phyloP scores from a whole-genome alignment of 73 alveolate genomes.

The Blepharisma japonicum region DNA sequence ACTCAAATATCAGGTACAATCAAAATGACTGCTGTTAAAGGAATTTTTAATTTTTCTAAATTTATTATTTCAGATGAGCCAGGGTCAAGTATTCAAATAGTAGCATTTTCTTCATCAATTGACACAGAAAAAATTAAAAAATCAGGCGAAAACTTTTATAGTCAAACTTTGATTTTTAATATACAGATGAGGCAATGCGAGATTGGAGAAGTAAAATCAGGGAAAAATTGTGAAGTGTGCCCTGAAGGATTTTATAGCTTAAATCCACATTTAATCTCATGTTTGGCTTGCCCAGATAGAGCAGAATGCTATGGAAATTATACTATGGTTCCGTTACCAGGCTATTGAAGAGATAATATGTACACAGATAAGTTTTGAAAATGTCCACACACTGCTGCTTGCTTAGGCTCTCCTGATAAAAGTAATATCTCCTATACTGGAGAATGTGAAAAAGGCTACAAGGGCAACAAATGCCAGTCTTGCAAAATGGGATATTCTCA shows the following conservation, averaged over 20 bases:
- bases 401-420: slow-evolving; percentile 29
- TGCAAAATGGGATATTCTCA: slow-evolving; percentile 28
- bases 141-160: not conserved
- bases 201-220: not conserved
- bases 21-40: not conserved
- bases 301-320: slow-evolving; percentile 39
- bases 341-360: slow-evolving; percentile 35
- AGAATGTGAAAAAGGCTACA: slow-evolving; percentile 38
- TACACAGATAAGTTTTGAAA: not conserved
- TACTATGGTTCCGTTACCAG: slow-evolving; percentile 38
- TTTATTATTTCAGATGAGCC: slow-evolving; percentile 3
- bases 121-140: no score
- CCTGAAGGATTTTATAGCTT: not conserved
- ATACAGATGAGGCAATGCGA: not conserved
- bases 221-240: not conserved
- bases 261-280: not conserved
- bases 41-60: not conserved
- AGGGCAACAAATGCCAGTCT: slow-evolving; percentile 35
- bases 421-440: slow-evolving; percentile 26
- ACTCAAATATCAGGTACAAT: not conserved
- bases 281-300: slow-evolving; percentile 12
- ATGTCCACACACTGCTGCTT: slow-evolving; percentile 30
- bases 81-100: not conserved
- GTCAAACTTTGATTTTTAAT: not conserved
- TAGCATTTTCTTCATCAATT: no score